Conservation (phyloP, 768 basidiomycete species). For the Tricholoma furcatifolium region DNA sequence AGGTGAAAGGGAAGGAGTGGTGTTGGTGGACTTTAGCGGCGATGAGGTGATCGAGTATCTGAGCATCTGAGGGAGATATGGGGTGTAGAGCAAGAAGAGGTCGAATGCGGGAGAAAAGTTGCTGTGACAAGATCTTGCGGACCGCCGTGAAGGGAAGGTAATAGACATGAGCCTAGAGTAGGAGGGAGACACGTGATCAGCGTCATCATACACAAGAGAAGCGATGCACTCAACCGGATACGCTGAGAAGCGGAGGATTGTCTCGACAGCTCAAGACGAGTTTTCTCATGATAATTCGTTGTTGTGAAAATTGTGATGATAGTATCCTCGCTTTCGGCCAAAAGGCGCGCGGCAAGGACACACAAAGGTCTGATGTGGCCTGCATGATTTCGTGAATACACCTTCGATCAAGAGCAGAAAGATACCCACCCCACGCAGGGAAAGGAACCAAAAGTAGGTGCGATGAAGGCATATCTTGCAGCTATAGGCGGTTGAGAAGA, state of each 20-base stretch:
- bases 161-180: slow-evolving; percentile 10
- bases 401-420: not conserved
- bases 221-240: not conserved
- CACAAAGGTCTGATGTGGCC: slow-evolving; percentile 16
- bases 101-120: too few relatives aligned
- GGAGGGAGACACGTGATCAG: not conserved
- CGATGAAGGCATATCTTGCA: not conserved
- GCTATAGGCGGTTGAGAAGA: too few relatives aligned
- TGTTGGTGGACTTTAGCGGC: slow-evolving; percentile 17
- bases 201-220: not conserved
- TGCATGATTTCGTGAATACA: not conserved
- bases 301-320: slow-evolving; percentile 10
- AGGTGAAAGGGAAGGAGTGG: too few relatives aligned
- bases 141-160: too few relatives aligned
- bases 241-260: slow-evolving; percentile 4
- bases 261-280: slow-evolving; percentile 7
- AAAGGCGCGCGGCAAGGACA: slow-evolving; percentile 10
- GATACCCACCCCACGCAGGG: slow-evolving; percentile 8
- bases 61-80: too few relatives aligned
- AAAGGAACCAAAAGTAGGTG: slow-evolving; percentile 1
- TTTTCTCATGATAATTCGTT: not conserved
- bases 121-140: too few relatives aligned
- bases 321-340: slow-evolving; percentile 6
- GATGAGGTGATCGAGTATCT: slow-evolving; percentile 17
- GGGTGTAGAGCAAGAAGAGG: too few relatives aligned